Conservation (phyloP, 2,329 filamentous ascomycete genomes). For the Scedosporium apiospermum region DNA sequence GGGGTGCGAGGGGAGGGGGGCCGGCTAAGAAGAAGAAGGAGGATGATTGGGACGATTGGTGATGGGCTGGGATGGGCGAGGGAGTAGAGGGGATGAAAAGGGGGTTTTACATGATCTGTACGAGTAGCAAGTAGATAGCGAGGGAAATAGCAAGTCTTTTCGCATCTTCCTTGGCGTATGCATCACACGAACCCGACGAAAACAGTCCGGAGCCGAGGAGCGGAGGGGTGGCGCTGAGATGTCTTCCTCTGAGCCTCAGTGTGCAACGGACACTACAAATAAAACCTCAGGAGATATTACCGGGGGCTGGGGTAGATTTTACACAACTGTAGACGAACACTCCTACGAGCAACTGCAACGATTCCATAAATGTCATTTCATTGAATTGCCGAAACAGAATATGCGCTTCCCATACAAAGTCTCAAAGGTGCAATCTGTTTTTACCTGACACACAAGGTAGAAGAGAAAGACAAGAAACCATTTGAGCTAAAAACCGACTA, state of each 20-base stretch:
- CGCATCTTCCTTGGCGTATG: background rate
- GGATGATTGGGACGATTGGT: slow-evolving; percentile 60
- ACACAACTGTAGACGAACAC: no score
- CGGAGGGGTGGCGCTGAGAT: no score
- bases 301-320: no score
- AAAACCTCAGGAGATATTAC: no score
- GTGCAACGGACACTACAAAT: no score
- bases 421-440: slow-evolving; percentile 3
- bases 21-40: slow-evolving; percentile 33
- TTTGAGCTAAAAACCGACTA: background rate
- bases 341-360: no score
- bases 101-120: background rate
- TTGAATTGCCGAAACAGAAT: slow-evolving; percentile 1
- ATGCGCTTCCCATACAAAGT: background rate
- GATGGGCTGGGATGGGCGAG: background rate
- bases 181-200: background rate
- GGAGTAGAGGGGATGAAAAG: background rate
- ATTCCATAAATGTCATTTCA: background rate
- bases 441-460: slow-evolving; percentile 1
- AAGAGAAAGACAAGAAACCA: slow-evolving; percentile 6
- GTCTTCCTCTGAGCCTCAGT: no score
- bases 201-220: no score
- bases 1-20: slow-evolving; percentile 21
- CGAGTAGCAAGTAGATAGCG: background rate
- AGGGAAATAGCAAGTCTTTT: background rate